A percentile compares a stretch with the other conserved stretches of the same genome.
These are phyloP conservation scores for Diutina scorzettiae DNA, from an alignment of 1,139 yeast species.

Conservation along the genomic window DNA sequence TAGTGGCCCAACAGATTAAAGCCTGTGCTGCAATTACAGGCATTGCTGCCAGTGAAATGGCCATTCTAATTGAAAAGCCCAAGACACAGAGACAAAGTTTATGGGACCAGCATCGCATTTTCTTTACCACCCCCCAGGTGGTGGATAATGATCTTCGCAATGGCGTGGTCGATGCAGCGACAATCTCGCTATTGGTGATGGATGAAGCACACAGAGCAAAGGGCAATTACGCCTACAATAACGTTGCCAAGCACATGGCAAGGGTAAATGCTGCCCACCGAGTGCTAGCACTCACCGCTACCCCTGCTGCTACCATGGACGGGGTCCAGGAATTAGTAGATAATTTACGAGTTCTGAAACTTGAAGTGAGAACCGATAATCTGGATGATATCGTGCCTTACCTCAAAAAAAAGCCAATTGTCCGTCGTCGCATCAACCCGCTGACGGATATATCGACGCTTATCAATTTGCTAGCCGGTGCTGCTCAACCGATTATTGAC, in stretches of 20 bases:
- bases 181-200: conserved; percentile 62
- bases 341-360: conserved; percentile 59
- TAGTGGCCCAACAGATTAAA: conserved; percentile 94
- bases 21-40: conserved; percentile 90
- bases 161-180: conserved; percentile 67
- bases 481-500: conserved; percentile 51
- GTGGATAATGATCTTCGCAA: conserved; percentile 77
- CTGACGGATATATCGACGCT: conserved; percentile 42
- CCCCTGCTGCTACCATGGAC: conserved; percentile 82
- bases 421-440: conserved; percentile 42
- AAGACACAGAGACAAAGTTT: conserved; percentile 54
- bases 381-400: conserved; percentile 72
- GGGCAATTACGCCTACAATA: conserved; percentile 82
- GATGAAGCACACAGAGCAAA: conserved; percentile 96
- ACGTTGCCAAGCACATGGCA: conserved; percentile 56
- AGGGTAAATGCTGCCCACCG: conserved; percentile 52
- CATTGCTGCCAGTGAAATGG: conserved; percentile 61
- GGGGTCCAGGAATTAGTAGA: conserved; percentile 79
- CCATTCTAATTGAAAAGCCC: conserved; percentile 67
- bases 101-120: conserved; percentile 69
- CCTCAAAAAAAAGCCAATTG: conserved; percentile 59
- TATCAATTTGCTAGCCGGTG: conserved; percentile 32
- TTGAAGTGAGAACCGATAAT: conserved; percentile 80
- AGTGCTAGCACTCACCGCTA: conserved; percentile 82
- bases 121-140: conserved; percentile 94